Evolutionary conservation across 2,329 filamentous ascomycete species (phyloP), one percentile per base, ranked within the genome.

Genomic region (Biscogniauxia sp.): DNA sequence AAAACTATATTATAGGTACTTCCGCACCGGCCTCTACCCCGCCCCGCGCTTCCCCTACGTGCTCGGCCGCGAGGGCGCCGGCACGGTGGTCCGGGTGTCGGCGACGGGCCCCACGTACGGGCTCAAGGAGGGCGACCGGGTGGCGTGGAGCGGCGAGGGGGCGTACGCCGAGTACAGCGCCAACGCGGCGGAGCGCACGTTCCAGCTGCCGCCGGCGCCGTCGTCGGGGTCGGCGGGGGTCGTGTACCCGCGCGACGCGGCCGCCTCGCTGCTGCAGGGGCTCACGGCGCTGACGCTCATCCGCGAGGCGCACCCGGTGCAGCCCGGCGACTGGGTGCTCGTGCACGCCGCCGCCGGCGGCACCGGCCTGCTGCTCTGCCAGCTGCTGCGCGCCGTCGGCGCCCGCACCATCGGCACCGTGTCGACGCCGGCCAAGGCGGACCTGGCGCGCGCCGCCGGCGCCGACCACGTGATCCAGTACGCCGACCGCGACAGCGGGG

Each of bases 321-420:
- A 92, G 73, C 82, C 85, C 66, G 91, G 88, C 0, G 91, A 96
- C 67, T 95, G 90, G 87, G 82, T 92, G 0, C 84, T 97, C 2
- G 86, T 97, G 17, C 92, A 95, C 68, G 93, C 93, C 0, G 93
- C 93, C 0, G 92, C 92, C 0, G 93, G 93, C 17, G 93, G 93
- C 17, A 91, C 92, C 0, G 91, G 91, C 0, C 78, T 89, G 51
- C 84, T 91, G 76, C 82, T 97, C 26, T 87, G 86, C 49, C 92
- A 96, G 80, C 77, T 96, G 66, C 78, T 96, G 50, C 84, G 83
- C 66, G 79, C 83, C 0, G 80, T 93, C 1, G 93, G 92, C 1
- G 93, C 91, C 13, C 86, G 85, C 67, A 86, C 89, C 20, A 95
- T 97, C 70, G 93, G 88, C 1, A 94, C 92, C 3, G 91, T 91